Evolutionary conservation across 2,329 filamentous ascomycete species (phyloP).

Genomic region (Leptographium radiaticola): DNA sequence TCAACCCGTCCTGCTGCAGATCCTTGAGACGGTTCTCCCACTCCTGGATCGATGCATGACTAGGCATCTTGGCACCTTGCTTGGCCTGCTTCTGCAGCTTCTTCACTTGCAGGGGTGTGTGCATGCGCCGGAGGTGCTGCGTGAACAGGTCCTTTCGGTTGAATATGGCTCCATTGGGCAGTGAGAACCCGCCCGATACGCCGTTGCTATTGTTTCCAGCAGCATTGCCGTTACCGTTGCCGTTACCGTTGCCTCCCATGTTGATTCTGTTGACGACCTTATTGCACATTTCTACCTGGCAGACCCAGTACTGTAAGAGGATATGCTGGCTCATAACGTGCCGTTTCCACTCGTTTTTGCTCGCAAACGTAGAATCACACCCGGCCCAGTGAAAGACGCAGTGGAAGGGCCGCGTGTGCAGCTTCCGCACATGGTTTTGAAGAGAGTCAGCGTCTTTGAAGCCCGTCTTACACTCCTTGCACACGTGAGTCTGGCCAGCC

Average conservation of each 20-base stretch:
- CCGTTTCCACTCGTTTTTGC: constrained; percentile 93
- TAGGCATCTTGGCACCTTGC: constrained; percentile 21
- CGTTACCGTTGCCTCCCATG: not conserved
- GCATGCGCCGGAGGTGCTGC: constrained; percentile 80
- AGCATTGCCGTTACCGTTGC: constrained; percentile 2
- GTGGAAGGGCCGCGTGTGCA: constrained; percentile 50
- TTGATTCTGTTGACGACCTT: constrained; percentile 14
- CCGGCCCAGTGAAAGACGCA: constrained; percentile 73
- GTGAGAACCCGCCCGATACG: constrained; percentile 9
- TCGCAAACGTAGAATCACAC: constrained; percentile 59
- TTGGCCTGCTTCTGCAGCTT: constrained; percentile 20
- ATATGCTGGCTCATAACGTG: constrained; percentile 77
- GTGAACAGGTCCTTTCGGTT: constrained; percentile 89
- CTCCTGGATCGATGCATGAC: constrained; percentile 13
- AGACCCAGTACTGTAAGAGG: constrained; percentile 62
- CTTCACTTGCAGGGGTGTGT: constrained; percentile 38
- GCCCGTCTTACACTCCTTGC: constrained; percentile 22
- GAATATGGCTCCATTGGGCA: constrained; percentile 52
- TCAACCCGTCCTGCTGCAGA: constrained; percentile 46
- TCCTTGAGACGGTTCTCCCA: constrained; percentile 41
- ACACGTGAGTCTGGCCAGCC: constrained; percentile 14
- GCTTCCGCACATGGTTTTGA: constrained; percentile 35
- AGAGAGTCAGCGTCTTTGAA: constrained; percentile 34
- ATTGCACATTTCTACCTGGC: constrained; percentile 49
- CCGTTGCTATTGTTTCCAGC: not conserved